These are phyloP conservation scores for Lodderomyces margitis DNA, from an alignment of 1,139 yeast species.

Conservation along the genomic window DNA sequence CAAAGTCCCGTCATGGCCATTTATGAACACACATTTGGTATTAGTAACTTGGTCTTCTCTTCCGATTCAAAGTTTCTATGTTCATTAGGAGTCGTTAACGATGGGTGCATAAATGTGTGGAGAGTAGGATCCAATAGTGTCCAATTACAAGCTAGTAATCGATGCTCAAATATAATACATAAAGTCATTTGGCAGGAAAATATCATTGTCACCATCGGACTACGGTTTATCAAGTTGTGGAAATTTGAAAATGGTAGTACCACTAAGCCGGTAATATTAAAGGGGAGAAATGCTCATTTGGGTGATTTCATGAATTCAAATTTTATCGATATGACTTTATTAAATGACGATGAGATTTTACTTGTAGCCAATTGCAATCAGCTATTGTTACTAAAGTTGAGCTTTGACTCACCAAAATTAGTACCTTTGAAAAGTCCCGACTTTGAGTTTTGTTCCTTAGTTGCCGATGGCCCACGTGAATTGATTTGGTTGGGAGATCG, in stretches of 20 bases:
- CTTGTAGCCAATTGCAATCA: slow-evolving; percentile 45
- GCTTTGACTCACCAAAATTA: slow-evolving; percentile 25
- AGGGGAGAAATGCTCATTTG: slow-evolving; percentile 58
- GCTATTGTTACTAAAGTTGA: slow-evolving; percentile 30
- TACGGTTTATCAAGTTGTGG: slow-evolving; percentile 64
- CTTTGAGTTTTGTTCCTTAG: slow-evolving; percentile 15
- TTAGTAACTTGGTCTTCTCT: slow-evolving; percentile 53
- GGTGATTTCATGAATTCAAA: slow-evolving; percentile 47
- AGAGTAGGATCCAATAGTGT: slow-evolving; percentile 20
- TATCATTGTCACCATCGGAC: slow-evolving; percentile 52
- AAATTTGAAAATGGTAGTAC: slow-evolving; percentile 28
- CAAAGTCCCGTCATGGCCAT: slow-evolving; percentile 49
- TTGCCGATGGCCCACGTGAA: slow-evolving; percentile 24
- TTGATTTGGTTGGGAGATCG: slow-evolving; percentile 22
- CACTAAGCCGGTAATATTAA: slow-evolving; percentile 31
- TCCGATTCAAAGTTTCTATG: slow-evolving; percentile 55
- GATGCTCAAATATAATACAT: slow-evolving; percentile 58
- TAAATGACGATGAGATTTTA: slow-evolving; percentile 40
- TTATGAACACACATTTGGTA: slow-evolving; percentile 64
- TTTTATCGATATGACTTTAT: slow-evolving; percentile 39
- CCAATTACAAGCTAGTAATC: slow-evolving; percentile 46
- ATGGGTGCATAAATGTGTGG: slow-evolving; percentile 68
- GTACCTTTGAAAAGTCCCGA: slow-evolving; percentile 19
- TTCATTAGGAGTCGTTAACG: slow-evolving; percentile 62
- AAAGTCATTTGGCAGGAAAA: slow-evolving; percentile 56